Base-by-base conservation (phyloP, 1,139 yeast species). In the Hyphopichia buzzinii region DNA sequence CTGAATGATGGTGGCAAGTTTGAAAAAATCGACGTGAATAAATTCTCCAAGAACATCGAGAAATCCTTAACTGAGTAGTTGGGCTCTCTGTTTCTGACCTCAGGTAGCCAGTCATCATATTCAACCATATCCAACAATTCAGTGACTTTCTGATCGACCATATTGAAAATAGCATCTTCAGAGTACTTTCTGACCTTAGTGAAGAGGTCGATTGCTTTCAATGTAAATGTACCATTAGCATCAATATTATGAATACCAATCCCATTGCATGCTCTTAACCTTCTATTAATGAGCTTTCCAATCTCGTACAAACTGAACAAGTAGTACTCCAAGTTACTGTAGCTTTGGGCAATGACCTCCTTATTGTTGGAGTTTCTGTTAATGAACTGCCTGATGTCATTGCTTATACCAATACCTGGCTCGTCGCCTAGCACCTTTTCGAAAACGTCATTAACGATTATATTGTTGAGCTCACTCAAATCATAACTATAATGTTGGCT, bases 331-430 rank as follows among this genome's bases (percentile, higher is more conserved):
- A 90, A 67, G 55, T 92, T 89, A 40, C 94, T 83, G 47, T 86
- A 72, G 47, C 88, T 87, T 61, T 92, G 97, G 0, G 96, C 86
- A 30, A 89, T 77, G 46, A 89, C 89, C 59, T 92, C 98, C 55
- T 95, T 85, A 41, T 89, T 84, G 21, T 83, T 79, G 2, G 86
- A 74, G 47, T 79, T 70, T 40, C 57, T 66, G 23, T 57, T 72
- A 27, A 89, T 72, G 49, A 86, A 84, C 13, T 74, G 76, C 39
- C 74, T 69, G 41, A 88, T 74, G 42, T 84, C 85, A 35, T 70
- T 68, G 46, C 88, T 78, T 2, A 92, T 85, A 3, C 88, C 79
- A 29, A 75, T 54, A 0, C 67, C 70, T 17, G 59, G 58, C 28
- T 58, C 55, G 31, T 68, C 75, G n/a, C 78, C 74, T 41, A 92